phyloP scores from a whole-genome alignment of 2,329 filamentous ascomycete genomes.

The Lachnellula occidentalis region DNA sequence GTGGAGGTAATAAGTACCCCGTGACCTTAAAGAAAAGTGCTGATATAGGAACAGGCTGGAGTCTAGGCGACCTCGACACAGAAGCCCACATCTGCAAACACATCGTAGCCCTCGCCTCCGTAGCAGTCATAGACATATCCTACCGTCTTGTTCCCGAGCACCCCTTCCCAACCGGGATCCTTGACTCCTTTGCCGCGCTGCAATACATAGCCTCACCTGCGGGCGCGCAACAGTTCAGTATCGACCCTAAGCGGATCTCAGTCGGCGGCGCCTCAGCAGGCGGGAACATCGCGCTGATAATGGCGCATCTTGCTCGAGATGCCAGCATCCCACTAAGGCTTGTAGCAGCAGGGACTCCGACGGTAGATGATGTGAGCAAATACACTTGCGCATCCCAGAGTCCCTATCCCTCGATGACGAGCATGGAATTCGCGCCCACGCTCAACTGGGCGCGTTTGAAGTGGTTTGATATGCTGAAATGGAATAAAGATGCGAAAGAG shows the following conservation, averaged over 20 bases:
- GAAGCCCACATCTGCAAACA: conserved; percentile 45
- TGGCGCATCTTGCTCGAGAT: conserved; percentile 36
- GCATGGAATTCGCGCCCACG: conserved; percentile 39
- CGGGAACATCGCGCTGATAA: conserved; percentile 35
- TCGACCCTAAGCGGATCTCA: conserved; percentile 35
- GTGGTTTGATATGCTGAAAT: conserved; percentile 36
- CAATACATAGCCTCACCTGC: conserved; percentile 20
- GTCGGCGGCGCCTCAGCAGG: conserved; percentile 44
- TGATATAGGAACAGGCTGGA: conserved; percentile 33
- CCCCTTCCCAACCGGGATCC: conserved; percentile 42
- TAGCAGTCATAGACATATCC: conserved; percentile 45
- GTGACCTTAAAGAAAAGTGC: background rate
- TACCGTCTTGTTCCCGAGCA: conserved; percentile 48
- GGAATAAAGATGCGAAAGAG: conserved; percentile 20
- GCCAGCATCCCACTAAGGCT: conserved; percentile 34
- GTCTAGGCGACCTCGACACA: conserved; percentile 44
- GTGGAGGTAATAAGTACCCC: conserved; percentile 30
- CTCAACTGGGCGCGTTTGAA: conserved; percentile 40
- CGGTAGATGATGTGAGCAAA: conserved; percentile 46
- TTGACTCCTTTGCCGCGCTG: conserved; percentile 41
- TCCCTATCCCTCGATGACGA: conserved; percentile 37
- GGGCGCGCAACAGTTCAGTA: conserved; percentile 30
- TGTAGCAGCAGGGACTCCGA: conserved; percentile 44
- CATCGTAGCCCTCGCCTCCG: conserved; percentile 38
- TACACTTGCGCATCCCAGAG: conserved; percentile 34